Percentiles rank a stretch among this genome's conserved stretches.
These are phyloP conservation scores for Aspergillus aculeatinus DNA, from an alignment of 2,329 filamentous ascomycete genomes.

Conservation along the genomic window DNA sequence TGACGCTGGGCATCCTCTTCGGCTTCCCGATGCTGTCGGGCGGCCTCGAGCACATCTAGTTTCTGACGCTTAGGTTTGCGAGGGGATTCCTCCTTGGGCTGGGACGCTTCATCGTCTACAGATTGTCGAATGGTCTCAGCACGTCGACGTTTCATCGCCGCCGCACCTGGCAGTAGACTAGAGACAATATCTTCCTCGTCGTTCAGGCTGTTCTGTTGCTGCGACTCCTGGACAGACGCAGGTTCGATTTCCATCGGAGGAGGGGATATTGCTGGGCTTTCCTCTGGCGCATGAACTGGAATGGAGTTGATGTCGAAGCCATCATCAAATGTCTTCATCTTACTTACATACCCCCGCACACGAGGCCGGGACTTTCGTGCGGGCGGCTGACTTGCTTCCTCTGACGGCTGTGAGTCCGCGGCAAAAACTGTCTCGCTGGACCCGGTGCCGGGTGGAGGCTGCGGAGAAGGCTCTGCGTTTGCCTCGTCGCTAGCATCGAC, in stretches of 20 bases:
- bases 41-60: slow-evolving; percentile 67
- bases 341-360: slow-evolving; percentile 36
- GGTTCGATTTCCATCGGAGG: slow-evolving; percentile 24
- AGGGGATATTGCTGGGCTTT: slow-evolving; percentile 13
- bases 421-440: slow-evolving; percentile 12
- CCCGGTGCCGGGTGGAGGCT: background rate
- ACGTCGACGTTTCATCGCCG: slow-evolving; percentile 75
- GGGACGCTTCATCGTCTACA: slow-evolving; percentile 24
- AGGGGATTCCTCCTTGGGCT: slow-evolving; percentile 29
- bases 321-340: slow-evolving; percentile 73
- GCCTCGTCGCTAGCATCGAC: slow-evolving; percentile 40
- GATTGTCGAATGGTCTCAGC: slow-evolving; percentile 59
- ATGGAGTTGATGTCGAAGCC: slow-evolving; percentile 50
- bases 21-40: slow-evolving; percentile 53
- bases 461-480: slow-evolving; percentile 2
- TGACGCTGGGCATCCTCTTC: slow-evolving; percentile 55
- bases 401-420: slow-evolving; percentile 15
- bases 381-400: slow-evolving; percentile 19
- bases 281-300: slow-evolving; percentile 35
- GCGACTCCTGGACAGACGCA: slow-evolving; percentile 25
- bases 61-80: slow-evolving; percentile 55
- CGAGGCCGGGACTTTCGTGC: slow-evolving; percentile 24
- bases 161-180: slow-evolving; percentile 71
- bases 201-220: slow-evolving; percentile 26
- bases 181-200: slow-evolving; percentile 62